Percentiles rank a stretch among this genome's conserved stretches.
phyloP scores from a whole-genome alignment of 805 yeast genomes.

The Kuraishia borneana region DNA sequence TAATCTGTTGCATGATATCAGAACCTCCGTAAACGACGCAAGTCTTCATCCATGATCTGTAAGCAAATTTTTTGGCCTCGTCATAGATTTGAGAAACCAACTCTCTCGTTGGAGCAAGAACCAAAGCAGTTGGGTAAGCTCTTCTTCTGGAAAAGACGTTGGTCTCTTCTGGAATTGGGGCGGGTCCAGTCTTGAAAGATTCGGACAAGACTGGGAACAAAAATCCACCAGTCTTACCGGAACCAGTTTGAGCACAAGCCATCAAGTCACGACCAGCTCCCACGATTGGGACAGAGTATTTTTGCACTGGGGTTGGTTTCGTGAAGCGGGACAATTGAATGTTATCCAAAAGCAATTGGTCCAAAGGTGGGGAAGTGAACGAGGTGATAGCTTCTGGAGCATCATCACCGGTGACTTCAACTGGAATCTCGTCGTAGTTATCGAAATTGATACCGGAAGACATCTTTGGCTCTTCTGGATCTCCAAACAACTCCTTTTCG shows the following conservation, averaged over 20 bases:
- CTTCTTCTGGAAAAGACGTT: constrained; percentile 49
- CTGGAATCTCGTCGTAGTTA: constrained; percentile 97
- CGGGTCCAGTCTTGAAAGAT: constrained; percentile 83
- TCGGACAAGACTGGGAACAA: constrained; percentile 94
- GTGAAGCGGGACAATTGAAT: constrained; percentile 82
- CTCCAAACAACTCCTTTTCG: constrained; percentile 81
- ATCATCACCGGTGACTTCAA: constrained; percentile 90
- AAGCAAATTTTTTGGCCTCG: constrained; percentile 89
- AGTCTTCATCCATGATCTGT: constrained; percentile 97
- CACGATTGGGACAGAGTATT: constrained; percentile 76
- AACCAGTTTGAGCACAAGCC: constrained; percentile 97
- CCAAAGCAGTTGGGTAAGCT: constrained; percentile 89
- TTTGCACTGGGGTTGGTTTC: constrained; percentile 94
- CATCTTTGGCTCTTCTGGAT: constrained; percentile 57
- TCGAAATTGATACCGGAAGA: constrained; percentile 98
- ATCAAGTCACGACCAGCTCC: constrained; percentile 64
- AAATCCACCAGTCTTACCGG: constrained; percentile 99
- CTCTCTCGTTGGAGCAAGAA: constrained; percentile 99
- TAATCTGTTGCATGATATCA: constrained; percentile 77
- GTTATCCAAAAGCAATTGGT: constrained; percentile 74
- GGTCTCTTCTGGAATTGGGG: constrained; percentile 33
- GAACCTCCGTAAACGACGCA: constrained; percentile 99
- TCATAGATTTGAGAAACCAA: constrained; percentile 94
- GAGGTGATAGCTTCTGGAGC: constrained; percentile 89
- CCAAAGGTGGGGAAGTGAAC: constrained; percentile 90